Conservation (phyloP, 352 stramenopile species). For the Heterotrichella gracilis region DNA sequence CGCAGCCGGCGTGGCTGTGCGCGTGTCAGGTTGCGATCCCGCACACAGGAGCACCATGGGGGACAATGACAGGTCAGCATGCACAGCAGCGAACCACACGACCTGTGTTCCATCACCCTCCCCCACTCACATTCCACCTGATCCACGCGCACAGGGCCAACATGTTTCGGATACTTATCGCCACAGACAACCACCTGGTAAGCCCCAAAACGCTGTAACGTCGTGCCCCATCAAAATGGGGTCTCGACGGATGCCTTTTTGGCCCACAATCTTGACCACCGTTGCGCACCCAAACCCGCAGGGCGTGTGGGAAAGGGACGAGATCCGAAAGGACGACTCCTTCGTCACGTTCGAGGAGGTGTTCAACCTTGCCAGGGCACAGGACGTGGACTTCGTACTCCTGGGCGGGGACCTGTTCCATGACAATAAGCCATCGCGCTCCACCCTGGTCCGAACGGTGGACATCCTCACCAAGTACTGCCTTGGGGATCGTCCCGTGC, state of each 20-base stretch:
- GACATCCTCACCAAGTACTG: slow-evolving; percentile 64
- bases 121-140: too few species aligned
- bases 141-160: too few species aligned
- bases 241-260: slow-evolving; percentile 44
- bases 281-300: slow-evolving; percentile 44
- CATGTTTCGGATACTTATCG: slow-evolving; percentile 51
- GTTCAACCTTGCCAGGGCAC: slow-evolving; percentile 29
- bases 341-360: slow-evolving; percentile 50
- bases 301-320: slow-evolving; percentile 25
- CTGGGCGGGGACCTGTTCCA: slow-evolving; percentile 90
- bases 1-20: too few species aligned
- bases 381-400: slow-evolving; percentile 50
- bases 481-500: slow-evolving; percentile 36
- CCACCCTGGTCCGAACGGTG: slow-evolving; percentile 79
- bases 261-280: slow-evolving; percentile 59
- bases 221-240: neutral
- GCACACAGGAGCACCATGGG: too few species aligned
- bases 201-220: slow-evolving; percentile 26
- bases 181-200: slow-evolving; percentile 85
- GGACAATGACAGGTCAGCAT: too few species aligned
- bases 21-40: too few species aligned
- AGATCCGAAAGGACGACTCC: slow-evolving; percentile 25
- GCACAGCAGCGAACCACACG: too few species aligned
- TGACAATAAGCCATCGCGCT: slow-evolving; percentile 79
- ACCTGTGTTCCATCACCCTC: too few species aligned